These are phyloP conservation scores for Cryptosporidium ubiquitum DNA, from an alignment of 169 alveolate genomes.

Conservation along the genomic window DNA sequence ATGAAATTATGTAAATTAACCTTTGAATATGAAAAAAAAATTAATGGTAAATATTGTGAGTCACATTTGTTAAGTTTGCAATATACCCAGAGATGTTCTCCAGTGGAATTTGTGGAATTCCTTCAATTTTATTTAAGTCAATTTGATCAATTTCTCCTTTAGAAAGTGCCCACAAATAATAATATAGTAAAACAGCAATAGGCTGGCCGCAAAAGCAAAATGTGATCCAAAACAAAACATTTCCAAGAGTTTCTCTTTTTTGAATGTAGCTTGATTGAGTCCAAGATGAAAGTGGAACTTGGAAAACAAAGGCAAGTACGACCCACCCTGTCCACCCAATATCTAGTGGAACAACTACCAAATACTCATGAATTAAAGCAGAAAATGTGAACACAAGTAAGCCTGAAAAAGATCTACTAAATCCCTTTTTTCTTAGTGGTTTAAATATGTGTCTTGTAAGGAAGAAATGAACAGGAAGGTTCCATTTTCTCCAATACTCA, in stretches of 20 bases:
- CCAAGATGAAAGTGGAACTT: conserved; percentile 52
- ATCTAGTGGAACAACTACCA: conserved; percentile 89
- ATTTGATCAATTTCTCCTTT: conserved; percentile 71
- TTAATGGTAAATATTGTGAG: conserved; percentile 60
- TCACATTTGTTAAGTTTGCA: conserved; percentile 66
- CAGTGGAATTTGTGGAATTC: conserved; percentile 71
- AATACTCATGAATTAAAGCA: conserved; percentile 89
- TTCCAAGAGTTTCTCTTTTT: conserved; percentile 87
- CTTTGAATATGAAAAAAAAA: neutral
- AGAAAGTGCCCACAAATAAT: conserved; percentile 78
- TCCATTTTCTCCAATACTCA: conserved; percentile 94
- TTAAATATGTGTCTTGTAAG: conserved; percentile 91
- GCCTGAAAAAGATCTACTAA: conserved; percentile 80
- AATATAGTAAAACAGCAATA: conserved; percentile 82
- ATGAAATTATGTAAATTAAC: neutral
- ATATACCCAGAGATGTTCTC: conserved; percentile 66
- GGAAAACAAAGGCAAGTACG: conserved; percentile 80
- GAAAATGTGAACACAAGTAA: conserved; percentile 86
- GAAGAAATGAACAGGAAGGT: conserved; percentile 94
- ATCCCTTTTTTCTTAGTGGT: conserved; percentile 89
- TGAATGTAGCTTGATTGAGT: conserved; percentile 76
- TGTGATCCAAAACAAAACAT: conserved; percentile 90
- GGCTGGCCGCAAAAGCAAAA: conserved; percentile 96
- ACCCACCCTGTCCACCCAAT: conserved; percentile 92
- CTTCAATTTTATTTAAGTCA: conserved; percentile 58